These are phyloP conservation scores for Anethum foeniculum DNA, from an alignment of 140 eudicot species.

Conservation along the genomic window DNA sequence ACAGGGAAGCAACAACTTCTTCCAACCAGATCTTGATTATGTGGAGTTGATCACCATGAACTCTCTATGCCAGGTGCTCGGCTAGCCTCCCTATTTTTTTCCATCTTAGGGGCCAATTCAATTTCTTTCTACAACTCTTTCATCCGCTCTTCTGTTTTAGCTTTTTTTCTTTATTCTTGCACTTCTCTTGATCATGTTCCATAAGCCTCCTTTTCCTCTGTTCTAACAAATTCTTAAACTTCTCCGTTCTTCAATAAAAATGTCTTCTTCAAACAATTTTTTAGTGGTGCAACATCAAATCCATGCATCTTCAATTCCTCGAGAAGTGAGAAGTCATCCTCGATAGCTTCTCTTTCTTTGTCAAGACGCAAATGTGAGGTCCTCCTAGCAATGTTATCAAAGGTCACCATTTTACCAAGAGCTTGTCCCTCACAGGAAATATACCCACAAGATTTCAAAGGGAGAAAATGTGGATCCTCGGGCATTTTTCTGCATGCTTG, in stretches of 20 bases:
- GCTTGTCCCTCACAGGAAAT: not conserved
- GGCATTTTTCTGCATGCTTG: not conserved
- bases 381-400: not conserved
- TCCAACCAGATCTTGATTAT: not conserved
- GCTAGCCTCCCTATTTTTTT: not conserved
- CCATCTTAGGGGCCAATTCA: not conserved
- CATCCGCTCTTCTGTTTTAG: not conserved
- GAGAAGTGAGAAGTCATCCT: not conserved
- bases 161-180: not conserved
- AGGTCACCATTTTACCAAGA: not conserved
- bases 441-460: not conserved
- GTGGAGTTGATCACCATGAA: not conserved
- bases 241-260: not conserved
- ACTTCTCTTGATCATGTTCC: not conserved
- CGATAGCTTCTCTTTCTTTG: not conserved
- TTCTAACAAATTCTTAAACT: not conserved
- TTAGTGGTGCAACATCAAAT: not conserved
- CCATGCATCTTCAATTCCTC: not conserved
- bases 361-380: not conserved
- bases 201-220: not conserved
- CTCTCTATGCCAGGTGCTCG: not conserved
- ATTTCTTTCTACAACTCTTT: not conserved
- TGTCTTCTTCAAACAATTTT: not conserved
- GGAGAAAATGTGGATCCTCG: not conserved
- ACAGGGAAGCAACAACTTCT: not conserved